A percentile compares a stretch with the other conserved stretches of the same genome.
Conservation (phyloP, 1,284 basidiomycete species). For the Caloboletus firmus region DNA sequence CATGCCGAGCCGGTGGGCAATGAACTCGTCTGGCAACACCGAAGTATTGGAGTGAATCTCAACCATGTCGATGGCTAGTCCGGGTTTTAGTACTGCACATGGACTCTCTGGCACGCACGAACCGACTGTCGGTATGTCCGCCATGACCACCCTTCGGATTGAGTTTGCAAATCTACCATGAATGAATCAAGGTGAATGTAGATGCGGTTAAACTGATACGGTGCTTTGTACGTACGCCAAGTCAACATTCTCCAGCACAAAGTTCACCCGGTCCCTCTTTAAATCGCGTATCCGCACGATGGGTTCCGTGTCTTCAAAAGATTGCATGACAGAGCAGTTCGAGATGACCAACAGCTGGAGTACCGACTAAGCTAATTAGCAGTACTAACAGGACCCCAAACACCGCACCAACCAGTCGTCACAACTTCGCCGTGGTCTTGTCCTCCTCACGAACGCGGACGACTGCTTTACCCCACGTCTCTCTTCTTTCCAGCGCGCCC, state of each 20-base stretch:
- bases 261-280: slow-evolving; percentile 79
- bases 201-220: background rate
- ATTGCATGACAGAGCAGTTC: slow-evolving; percentile 26
- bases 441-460: slow-evolving; percentile 58
- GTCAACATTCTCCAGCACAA: slow-evolving; percentile 91
- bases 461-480: slow-evolving; percentile 93
- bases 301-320: slow-evolving; percentile 54
- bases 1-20: slow-evolving; percentile 95
- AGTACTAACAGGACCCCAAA: slow-evolving; percentile 22
- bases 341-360: background rate
- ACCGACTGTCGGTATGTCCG: slow-evolving; percentile 94
- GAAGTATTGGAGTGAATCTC: slow-evolving; percentile 91
- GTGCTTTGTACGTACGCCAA: slow-evolving; percentile 60
- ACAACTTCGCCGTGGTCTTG: slow-evolving; percentile 35
- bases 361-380: slow-evolving; percentile 3
- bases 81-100: slow-evolving; percentile 2
- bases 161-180: slow-evolving; percentile 80
- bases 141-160: slow-evolving; percentile 86
- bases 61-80: slow-evolving; percentile 92
- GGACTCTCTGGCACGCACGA: slow-evolving; percentile 34
- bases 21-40: slow-evolving; percentile 96
- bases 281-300: slow-evolving; percentile 77
- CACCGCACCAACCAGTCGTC: slow-evolving; percentile 13
- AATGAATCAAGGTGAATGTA: slow-evolving; percentile 13
- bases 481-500: slow-evolving; percentile 68